A percentile compares a stretch with the other conserved stretches of the same genome.
phyloP scores from a whole-genome alignment of 345 rosid species.

The Orychophragmus violaceus region DNA sequence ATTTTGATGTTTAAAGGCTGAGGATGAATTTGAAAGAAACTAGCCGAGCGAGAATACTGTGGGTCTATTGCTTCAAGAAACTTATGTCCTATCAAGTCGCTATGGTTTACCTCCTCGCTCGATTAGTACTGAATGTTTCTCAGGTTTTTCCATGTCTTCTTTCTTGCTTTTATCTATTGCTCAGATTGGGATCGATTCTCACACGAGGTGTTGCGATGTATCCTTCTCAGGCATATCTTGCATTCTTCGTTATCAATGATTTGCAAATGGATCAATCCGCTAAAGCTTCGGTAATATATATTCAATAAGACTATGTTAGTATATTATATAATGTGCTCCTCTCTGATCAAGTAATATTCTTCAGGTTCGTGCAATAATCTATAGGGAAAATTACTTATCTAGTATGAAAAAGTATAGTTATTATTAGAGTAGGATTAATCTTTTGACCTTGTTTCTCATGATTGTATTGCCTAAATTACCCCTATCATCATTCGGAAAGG shows the following conservation, averaged over 20 bases:
- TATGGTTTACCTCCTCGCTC: slow-evolving; percentile 73
- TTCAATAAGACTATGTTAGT: background rate
- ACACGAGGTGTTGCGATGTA: slow-evolving; percentile 16
- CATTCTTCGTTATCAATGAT: slow-evolving; percentile 81
- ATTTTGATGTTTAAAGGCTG: slow-evolving; percentile 37
- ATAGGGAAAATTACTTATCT: too few relatives aligned
- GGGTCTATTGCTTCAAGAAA: slow-evolving; percentile 89
- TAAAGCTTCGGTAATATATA: slow-evolving; percentile 74
- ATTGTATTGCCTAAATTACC: too few relatives aligned
- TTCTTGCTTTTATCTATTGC: too few relatives aligned
- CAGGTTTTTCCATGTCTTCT: slow-evolving; percentile 46
- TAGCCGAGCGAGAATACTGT: slow-evolving; percentile 52
- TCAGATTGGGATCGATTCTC: background rate
- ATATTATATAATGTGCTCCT: background rate
- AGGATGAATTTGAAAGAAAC: slow-evolving; percentile 37
- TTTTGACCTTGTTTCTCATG: too few relatives aligned
- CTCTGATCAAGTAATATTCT: background rate
- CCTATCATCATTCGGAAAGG: too few relatives aligned
- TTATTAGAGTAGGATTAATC: too few relatives aligned
- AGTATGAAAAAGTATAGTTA: too few relatives aligned
- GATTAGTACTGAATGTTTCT: slow-evolving; percentile 82
- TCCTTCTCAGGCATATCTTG: slow-evolving; percentile 74
- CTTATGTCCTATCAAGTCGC: slow-evolving; percentile 89
- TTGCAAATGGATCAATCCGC: slow-evolving; percentile 76
- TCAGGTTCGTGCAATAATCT: slow-evolving; percentile 90